Base-by-base conservation (phyloP, 208 protist species). In the Novymonas esmeraldas region DNA sequence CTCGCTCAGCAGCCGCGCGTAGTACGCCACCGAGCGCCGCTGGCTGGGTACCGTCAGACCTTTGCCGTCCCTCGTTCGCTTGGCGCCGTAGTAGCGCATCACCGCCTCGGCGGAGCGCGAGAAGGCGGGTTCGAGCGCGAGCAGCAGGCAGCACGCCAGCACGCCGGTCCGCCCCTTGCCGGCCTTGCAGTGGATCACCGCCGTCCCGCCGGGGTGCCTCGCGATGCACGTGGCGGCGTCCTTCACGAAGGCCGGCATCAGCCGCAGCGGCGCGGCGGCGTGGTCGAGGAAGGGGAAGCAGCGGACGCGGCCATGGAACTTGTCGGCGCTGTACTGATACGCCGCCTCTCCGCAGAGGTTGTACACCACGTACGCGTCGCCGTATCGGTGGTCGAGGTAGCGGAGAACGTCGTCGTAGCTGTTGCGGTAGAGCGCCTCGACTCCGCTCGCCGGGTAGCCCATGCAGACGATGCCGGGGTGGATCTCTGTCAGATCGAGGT, bases 111-210 rank as follows among this genome's bases (percentile, higher is more conserved):
- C 72, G 10, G 81, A 84, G 13, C 46, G 52, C 28, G 34, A 14
- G 57, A 96, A 31, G 18, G 39, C 48, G 46, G 59, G 65, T 34
- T 89, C 77, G 68, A 88, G 6, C 64, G 20, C 63, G 74, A 84
- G 58, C 20, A 98, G 72, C n/a, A 91, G 71, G 61, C 77, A 85
- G 70, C 83, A 93, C 20, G 98, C 89, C 84, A 99, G 93, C 38
- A 98, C 66, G 28, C 98, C 98, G 26, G 97, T 99, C 9, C 98
- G 78, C 0, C 97, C 98, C 36, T 95, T 93, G 14, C 90, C 87
- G 5, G 98, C 98, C 62, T 99, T 99, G 81, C 98, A 99, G 75
- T 99, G 98, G 54, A 99, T 85, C 4, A 90, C 97, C 6, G 85
- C 90, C 0, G 98, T 89, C 64, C 95, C 93, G 0, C 78, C 36